Evolutionary conservation across 352 stramenopile species (phyloP).

Genomic region (Pythium brachiatum): DNA sequence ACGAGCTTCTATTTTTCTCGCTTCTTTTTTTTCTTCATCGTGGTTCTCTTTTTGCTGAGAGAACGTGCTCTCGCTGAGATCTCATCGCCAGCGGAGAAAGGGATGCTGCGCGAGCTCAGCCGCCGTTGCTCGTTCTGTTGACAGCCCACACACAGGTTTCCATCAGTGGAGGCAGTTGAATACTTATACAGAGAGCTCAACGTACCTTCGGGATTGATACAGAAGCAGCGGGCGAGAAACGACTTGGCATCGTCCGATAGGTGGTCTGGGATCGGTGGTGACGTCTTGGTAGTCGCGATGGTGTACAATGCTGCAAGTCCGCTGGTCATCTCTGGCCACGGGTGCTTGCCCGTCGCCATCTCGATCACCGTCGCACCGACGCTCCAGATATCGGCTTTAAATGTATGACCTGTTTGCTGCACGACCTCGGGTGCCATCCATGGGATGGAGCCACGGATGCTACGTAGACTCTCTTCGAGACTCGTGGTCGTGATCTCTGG

Average conservation of each 20-base stretch:
- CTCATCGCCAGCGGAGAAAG: constrained; percentile 40
- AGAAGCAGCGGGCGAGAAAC: constrained; percentile 70
- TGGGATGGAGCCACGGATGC: constrained; percentile 81
- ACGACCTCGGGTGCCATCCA: constrained; percentile 85
- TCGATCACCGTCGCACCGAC: constrained; percentile 78
- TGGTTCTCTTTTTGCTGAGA: not conserved
- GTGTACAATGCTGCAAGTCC: constrained; percentile 64
- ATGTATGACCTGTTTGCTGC: constrained; percentile 69
- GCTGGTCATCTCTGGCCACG: constrained; percentile 62
- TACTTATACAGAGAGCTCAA: not conserved
- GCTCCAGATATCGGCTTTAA: constrained; percentile 82
- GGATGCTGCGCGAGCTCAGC: constrained; percentile 50
- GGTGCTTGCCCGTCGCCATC: constrained; percentile 75
- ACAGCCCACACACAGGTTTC: not conserved
- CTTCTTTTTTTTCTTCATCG: not conserved
- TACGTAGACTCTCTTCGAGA: constrained; percentile 77
- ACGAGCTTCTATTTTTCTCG: not conserved
- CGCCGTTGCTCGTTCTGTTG: constrained; percentile 61
- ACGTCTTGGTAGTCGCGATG: constrained; percentile 52
- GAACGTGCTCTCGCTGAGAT: not conserved
- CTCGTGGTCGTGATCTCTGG: constrained; percentile 74
- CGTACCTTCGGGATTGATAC: constrained; percentile 65
- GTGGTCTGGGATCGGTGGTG: constrained; percentile 50
- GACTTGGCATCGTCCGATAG: constrained; percentile 46
- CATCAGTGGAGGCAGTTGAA: not conserved